phyloP scores from a whole-genome alignment of 345 rosid genomes.

The Eucalyptus tenuipes region DNA sequence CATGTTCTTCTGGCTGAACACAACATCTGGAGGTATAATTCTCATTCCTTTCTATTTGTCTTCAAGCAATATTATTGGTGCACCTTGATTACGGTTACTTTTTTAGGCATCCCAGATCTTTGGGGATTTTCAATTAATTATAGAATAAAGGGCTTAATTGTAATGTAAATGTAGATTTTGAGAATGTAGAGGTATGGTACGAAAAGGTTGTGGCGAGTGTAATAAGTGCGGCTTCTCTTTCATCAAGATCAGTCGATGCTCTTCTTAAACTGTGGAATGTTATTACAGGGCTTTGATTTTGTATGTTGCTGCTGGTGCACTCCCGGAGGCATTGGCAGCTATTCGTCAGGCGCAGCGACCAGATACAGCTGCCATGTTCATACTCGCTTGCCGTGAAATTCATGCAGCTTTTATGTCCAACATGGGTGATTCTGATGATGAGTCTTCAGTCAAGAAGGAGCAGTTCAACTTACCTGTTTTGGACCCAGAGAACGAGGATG shows the following conservation, averaged over 20 bases:
- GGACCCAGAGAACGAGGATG: slow-evolving; percentile 65
- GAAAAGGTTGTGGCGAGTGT: not conserved
- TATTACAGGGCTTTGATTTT: slow-evolving; percentile 71
- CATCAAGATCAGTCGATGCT: not conserved
- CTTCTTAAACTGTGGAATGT: not conserved
- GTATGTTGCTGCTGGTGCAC: slow-evolving; percentile 83
- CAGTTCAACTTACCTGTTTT: slow-evolving; percentile 44
- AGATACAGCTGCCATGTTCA: slow-evolving; percentile 91
- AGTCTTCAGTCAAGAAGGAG: slow-evolving; percentile 10
- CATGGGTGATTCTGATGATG: slow-evolving; percentile 30
- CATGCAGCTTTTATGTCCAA: slow-evolving; percentile 34
- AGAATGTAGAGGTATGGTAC: not conserved
- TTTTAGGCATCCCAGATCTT: not conserved
- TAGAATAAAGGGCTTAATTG: not conserved
- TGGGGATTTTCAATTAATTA: not conserved
- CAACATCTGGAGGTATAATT: slow-evolving; percentile 80
- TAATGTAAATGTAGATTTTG: not conserved
- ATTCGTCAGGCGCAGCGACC: slow-evolving; percentile 84
- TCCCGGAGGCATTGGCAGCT: slow-evolving; percentile 82
- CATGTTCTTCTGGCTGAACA: slow-evolving; percentile 71
- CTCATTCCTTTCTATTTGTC: not conserved
- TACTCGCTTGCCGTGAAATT: slow-evolving; percentile 75
- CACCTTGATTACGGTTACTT: not conserved
- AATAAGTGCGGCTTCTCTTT: not conserved
- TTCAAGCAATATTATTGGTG: not conserved